Percentiles rank a stretch among this genome's conserved stretches.
Conservation (phyloP, 768 basidiomycete genomes). For the Russula vinacea region DNA sequence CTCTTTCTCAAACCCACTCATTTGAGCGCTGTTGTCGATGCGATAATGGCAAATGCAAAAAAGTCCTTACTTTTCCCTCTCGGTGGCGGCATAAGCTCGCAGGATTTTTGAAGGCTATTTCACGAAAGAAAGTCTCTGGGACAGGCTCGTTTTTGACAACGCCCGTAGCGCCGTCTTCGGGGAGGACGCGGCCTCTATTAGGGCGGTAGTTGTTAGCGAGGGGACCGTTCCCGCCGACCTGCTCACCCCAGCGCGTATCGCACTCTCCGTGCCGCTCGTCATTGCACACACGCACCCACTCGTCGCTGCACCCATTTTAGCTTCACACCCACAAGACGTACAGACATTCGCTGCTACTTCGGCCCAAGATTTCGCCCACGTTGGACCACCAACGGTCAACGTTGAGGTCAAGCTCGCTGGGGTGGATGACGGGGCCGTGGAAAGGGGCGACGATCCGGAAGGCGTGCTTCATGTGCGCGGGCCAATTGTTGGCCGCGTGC, state of each 20-base stretch:
- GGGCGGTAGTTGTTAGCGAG: constrained; percentile 69
- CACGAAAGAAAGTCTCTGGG: constrained; percentile 80
- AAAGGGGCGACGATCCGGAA: constrained; percentile 61
- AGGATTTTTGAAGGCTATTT: constrained; percentile 69
- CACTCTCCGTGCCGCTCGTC: constrained; percentile 74
- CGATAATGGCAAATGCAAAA: constrained; percentile 54
- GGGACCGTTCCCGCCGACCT: constrained; percentile 51
- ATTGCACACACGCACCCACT: constrained; percentile 58
- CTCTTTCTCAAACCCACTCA: constrained; percentile 71
- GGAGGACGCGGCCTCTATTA: constrained; percentile 55
- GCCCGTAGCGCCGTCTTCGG: constrained; percentile 62
- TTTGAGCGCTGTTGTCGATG: constrained; percentile 49
- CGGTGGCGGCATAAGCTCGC: constrained; percentile 78
- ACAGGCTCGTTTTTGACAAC: constrained; percentile 67
- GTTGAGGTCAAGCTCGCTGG: constrained; percentile 77
- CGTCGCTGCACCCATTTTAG: constrained; percentile 74
- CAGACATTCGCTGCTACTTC: constrained; percentile 53
- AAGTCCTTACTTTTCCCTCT: constrained; percentile 56
- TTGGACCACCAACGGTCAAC: constrained; percentile 82
- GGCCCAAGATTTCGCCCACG: constrained; percentile 47
- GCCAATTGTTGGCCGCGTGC: constrained; percentile 61
- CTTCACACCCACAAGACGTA: constrained; percentile 80
- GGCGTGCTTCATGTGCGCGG: constrained; percentile 66
- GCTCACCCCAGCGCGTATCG: constrained; percentile 64
- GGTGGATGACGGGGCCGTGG: constrained; percentile 62